Evolutionary conservation across 2,329 filamentous ascomycete species (phyloP).

Genomic region (Cytospora piceae): DNA sequence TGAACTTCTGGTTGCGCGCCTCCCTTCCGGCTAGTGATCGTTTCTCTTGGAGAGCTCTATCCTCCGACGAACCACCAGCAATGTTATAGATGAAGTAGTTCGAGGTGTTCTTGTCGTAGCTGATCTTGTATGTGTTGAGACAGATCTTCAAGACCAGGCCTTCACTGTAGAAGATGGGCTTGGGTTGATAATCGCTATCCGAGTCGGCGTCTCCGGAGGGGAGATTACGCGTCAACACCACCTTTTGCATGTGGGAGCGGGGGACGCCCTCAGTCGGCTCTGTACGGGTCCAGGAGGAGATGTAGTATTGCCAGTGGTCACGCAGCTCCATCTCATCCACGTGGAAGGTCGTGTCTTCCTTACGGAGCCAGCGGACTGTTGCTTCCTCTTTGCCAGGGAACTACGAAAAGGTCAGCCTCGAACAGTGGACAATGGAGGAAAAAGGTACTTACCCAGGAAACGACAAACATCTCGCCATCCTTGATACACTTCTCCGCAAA

Average conservation of each 20-base stretch:
- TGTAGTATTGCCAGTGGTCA: conserved; percentile 92
- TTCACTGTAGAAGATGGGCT: conserved; percentile 66
- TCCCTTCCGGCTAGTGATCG: conserved; percentile 39
- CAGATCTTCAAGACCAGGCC: conserved; percentile 74
- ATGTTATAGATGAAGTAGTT: conserved; percentile 76
- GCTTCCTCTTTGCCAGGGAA: conserved; percentile 70
- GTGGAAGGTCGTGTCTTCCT: conserved; percentile 78
- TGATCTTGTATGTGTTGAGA: conserved; percentile 76
- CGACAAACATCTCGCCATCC: conserved; percentile 87
- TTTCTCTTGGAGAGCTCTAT: conserved; percentile 61
- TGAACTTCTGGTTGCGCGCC: conserved; percentile 54
- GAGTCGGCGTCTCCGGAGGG: conserved; percentile 64
- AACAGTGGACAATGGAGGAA: background rate
- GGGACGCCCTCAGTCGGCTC: conserved; percentile 84
- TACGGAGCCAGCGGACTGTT: conserved; percentile 71
- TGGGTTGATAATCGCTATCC: conserved; percentile 65
- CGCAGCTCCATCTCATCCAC: conserved; percentile 84
- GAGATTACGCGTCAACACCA: conserved; percentile 73
- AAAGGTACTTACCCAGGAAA: conserved; percentile 80
- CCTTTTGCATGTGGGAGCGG: conserved; percentile 66
- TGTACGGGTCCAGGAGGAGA: conserved; percentile 85
- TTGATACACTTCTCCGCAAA: conserved; percentile 92
- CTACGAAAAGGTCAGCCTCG: conserved; percentile 45
- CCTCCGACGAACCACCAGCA: conserved; percentile 68
- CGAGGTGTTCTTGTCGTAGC: conserved; percentile 71